A percentile compares a stretch with the other conserved stretches of the same genome.
These are phyloP conservation scores for Acephala macrosclerotiorum DNA, from an alignment of 2,329 filamentous ascomycete species.

Conservation along the genomic window DNA sequence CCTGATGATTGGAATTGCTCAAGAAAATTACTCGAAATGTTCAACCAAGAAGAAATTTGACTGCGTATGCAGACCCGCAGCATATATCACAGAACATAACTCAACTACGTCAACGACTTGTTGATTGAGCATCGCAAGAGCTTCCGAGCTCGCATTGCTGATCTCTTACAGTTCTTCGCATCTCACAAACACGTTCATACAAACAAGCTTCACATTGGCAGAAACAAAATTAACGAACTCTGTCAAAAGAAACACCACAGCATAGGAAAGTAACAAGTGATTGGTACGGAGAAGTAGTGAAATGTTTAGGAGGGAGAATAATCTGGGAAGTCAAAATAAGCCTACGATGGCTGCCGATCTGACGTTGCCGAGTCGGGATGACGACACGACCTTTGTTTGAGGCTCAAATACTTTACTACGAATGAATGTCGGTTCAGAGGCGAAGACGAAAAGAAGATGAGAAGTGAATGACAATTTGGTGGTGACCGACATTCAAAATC, in stretches of 20 bases:
- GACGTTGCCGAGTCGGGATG: background rate
- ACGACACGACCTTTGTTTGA: conserved; percentile 4
- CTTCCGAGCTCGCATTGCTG: too few species aligned
- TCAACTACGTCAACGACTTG: background rate
- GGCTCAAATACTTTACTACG: too few species aligned
- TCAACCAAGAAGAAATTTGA: background rate
- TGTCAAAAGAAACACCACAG: background rate
- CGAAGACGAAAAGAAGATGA: too few species aligned
- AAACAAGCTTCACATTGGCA: background rate
- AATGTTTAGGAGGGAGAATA: background rate
- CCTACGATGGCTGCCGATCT: background rate
- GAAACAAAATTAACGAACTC: background rate
- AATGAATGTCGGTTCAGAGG: too few species aligned
- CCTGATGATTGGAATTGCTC: background rate
- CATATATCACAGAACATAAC: background rate
- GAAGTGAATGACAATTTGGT: too few species aligned
- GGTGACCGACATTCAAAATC: too few species aligned
- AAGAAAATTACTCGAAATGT: background rate
- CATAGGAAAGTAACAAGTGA: background rate
- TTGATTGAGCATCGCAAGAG: background rate
- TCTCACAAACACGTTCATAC: background rate
- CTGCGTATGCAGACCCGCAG: background rate
- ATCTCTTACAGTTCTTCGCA: background rate
- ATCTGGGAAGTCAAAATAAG: background rate
- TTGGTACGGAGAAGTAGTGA: background rate